A percentile compares a stretch with the other conserved stretches of the same genome.
Evolutionary conservation across 1,139 yeast genomes (phyloP).

Genomic region (Yamadazyma oceani): DNA sequence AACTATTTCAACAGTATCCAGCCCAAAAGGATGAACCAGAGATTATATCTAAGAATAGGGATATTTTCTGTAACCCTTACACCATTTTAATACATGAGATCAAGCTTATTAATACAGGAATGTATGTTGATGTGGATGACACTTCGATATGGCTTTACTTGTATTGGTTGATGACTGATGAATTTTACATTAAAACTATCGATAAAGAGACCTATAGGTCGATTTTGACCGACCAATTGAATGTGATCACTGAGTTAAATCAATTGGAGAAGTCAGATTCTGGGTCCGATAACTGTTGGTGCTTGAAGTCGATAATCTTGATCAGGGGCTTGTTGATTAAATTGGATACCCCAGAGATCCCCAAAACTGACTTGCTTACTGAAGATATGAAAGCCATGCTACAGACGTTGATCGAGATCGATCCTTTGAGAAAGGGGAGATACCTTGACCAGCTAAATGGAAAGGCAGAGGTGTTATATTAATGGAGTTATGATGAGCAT

Average conservation of each 20-base stretch:
- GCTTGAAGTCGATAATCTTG: conserved; percentile 54
- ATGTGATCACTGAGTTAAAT: conserved; percentile 53
- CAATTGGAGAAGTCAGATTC: conserved; percentile 60
- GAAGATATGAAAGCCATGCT: conserved; percentile 32
- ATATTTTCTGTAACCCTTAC: conserved; percentile 25
- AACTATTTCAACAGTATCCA: conserved; percentile 13
- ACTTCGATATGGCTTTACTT: conserved; percentile 91
- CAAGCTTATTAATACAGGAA: conserved; percentile 72
- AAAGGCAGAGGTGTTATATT: conserved; percentile 9
- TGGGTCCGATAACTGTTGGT: conserved; percentile 67
- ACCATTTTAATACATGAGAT: conserved; percentile 47
- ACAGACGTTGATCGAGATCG: conserved; percentile 51
- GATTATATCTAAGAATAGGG: conserved; percentile 13
- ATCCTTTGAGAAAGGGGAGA: conserved; percentile 68
- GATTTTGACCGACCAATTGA: conserved; percentile 39
- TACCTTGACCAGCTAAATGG: conserved; percentile 46
- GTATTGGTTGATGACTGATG: conserved; percentile 72
- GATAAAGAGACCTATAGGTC: conserved; percentile 20
- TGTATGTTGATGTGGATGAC: conserved; percentile 91
- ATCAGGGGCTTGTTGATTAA: conserved; percentile 37
- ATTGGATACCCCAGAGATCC: conserved; percentile 10
- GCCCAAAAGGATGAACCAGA: conserved; percentile 20
- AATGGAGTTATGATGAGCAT: not conserved
- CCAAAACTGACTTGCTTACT: conserved; percentile 13
- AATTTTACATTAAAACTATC: conserved; percentile 40